phyloP scores from a whole-genome alignment of 345 rosid genomes.

The Eucalyptus coolabah region DNA sequence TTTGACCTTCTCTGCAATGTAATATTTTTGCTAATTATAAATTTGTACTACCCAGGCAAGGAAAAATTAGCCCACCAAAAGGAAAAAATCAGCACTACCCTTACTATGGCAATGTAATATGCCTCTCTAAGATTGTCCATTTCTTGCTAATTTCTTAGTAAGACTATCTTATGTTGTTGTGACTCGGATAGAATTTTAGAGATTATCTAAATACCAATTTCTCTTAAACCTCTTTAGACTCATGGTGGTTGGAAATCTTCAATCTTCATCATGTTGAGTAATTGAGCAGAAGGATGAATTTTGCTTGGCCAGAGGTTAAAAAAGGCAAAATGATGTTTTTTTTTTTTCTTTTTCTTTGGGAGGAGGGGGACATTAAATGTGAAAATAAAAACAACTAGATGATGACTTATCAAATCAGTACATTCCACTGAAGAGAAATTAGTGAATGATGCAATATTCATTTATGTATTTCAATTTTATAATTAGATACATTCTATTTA shows the following conservation, averaged over 20 bases:
- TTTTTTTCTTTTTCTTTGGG: no score
- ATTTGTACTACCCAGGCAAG: background rate
- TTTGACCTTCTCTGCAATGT: background rate
- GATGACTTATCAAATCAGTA: no score
- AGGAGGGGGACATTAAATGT: background rate
- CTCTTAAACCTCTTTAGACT: background rate
- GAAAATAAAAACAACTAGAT: background rate
- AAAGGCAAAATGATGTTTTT: no score
- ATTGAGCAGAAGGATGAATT: background rate
- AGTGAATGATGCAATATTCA: background rate
- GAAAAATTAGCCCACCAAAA: background rate
- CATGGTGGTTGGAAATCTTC: background rate
- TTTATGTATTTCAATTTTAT: background rate
- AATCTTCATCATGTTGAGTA: background rate
- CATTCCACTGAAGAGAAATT: background rate
- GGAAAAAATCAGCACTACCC: background rate
- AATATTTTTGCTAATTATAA: background rate
- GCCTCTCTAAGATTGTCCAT: background rate
- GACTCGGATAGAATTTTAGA: background rate
- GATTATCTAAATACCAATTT: background rate
- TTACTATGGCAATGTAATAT: background rate
- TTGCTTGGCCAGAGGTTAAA: background rate
- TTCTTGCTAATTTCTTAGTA: background rate
- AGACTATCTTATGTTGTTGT: background rate
- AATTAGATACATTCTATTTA: background rate